Evolutionary conservation across 2,329 filamentous ascomycete genomes (phyloP).

Genomic region (Nemania serpens): DNA sequence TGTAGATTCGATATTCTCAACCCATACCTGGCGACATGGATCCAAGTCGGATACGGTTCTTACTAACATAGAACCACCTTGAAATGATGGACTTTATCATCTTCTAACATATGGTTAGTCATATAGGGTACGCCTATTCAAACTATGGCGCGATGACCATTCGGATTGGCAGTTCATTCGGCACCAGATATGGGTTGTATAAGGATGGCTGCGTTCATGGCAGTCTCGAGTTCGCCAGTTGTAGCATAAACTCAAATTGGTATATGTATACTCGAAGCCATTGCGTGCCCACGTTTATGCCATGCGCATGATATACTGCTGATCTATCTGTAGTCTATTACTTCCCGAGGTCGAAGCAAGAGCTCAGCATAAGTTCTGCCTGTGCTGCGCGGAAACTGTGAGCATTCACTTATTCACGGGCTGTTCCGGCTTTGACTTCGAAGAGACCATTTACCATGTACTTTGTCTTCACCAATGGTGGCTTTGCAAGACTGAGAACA

Average conservation of each 20-base stretch:
- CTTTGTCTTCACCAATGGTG: not conserved
- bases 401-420: not conserved
- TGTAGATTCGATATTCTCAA: too few relatives aligned
- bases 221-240: not conserved
- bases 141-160: conserved; percentile 3
- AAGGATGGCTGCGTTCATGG: not conserved
- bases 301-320: conserved; percentile 9
- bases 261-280: not conserved
- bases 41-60: too few relatives aligned
- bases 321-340: conserved; percentile 6
- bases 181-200: not conserved
- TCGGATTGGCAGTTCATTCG: not conserved
- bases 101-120: not conserved
- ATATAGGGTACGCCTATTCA: not conserved
- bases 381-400: not conserved
- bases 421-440: too few relatives aligned
- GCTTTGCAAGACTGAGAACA: not conserved
- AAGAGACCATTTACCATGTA: not conserved
- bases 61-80: too few relatives aligned
- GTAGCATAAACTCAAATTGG: not conserved
- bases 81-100: not conserved
- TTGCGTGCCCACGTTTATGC: conserved; percentile 5
- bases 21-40: too few relatives aligned
- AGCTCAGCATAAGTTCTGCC: too few relatives aligned
- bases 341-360: too few relatives aligned